These are phyloP conservation scores for Fragilariopsis cylindrus DNA, from an alignment of 108 stramenopile species.

Conservation along the genomic window DNA sequence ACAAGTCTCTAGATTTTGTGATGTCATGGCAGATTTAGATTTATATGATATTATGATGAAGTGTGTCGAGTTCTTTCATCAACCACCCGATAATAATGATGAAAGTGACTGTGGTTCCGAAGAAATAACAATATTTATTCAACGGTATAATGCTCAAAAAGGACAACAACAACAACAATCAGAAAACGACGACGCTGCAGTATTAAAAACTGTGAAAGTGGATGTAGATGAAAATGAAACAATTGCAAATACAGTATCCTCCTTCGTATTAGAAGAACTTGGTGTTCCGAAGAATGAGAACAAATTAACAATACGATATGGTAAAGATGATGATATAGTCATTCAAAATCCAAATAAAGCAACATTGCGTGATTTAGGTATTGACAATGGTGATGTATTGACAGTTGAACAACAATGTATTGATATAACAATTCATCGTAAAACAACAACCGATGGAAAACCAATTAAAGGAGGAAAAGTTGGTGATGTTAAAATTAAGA, in stretches of 20 bases:
- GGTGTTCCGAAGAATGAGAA: not conserved
- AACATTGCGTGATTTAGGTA: constrained; percentile 4
- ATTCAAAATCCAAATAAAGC: not conserved
- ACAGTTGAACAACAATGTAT: not conserved
- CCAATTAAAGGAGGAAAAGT: constrained; percentile 8
- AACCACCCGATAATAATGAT: constrained; percentile 26
- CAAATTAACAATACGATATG: constrained; percentile 6
- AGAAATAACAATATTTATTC: constrained; percentile 21
- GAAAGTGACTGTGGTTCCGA: constrained; percentile 26
- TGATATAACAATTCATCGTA: not conserved
- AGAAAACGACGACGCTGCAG: no score
- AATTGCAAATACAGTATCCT: not conserved
- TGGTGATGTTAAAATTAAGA: constrained; percentile 11
- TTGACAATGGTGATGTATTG: constrained; percentile 24
- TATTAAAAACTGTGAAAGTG: not conserved
- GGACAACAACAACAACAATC: no score
- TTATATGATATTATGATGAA: constrained; percentile 42
- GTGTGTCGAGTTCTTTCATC: constrained; percentile 25
- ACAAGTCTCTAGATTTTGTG: constrained; percentile 29
- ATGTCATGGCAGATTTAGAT: constrained; percentile 32
- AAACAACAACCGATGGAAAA: constrained; percentile 1
- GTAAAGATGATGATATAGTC: not conserved
- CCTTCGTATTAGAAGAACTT: not conserved
- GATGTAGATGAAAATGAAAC: constrained; percentile 4
- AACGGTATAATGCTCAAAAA: no score